phyloP scores from a whole-genome alignment of 441 rosid species.

The Erodium moschatum region DNA sequence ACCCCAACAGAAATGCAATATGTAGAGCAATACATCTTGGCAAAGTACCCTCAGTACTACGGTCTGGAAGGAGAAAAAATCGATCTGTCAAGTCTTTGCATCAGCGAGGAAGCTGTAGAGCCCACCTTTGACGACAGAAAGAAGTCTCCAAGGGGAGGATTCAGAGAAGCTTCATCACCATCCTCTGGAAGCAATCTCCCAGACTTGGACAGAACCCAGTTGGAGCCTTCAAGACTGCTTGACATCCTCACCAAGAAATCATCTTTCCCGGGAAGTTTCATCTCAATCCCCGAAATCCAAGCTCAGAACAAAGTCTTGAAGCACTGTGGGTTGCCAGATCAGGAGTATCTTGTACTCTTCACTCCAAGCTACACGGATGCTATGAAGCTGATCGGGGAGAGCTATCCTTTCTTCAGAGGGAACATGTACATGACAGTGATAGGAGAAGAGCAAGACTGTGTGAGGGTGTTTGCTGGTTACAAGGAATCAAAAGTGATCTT shows the following conservation, averaged over 20 bases:
- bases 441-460: conserved; percentile 35
- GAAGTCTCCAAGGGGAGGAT: conserved; percentile 35
- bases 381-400: conserved; percentile 62
- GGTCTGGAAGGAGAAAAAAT: conserved; percentile 46
- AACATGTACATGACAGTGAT: conserved; percentile 50
- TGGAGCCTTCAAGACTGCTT: conserved; percentile 54
- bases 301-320: conserved; percentile 48
- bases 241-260: conserved; percentile 59
- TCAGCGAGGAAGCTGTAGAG: conserved; percentile 44
- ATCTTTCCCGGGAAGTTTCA: conserved; percentile 57
- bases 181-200: conserved; percentile 43
- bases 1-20: conserved; percentile 61
- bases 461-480: conserved; percentile 44
- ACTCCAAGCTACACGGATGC: conserved; percentile 60
- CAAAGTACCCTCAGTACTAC: conserved; percentile 63
- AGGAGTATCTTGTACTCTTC: conserved; percentile 55
- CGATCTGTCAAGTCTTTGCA: conserved; percentile 57
- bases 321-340: conserved; percentile 49
- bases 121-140: conserved; percentile 32
- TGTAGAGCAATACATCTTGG: conserved; percentile 60
- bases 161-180: conserved; percentile 37
- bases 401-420: conserved; percentile 64
- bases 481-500: conserved; percentile 54
- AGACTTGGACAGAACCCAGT: conserved; percentile 42
- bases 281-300: conserved; percentile 65